phyloP scores from a whole-genome alignment of 306 rosid genomes.

The Castanea sativa region DNA sequence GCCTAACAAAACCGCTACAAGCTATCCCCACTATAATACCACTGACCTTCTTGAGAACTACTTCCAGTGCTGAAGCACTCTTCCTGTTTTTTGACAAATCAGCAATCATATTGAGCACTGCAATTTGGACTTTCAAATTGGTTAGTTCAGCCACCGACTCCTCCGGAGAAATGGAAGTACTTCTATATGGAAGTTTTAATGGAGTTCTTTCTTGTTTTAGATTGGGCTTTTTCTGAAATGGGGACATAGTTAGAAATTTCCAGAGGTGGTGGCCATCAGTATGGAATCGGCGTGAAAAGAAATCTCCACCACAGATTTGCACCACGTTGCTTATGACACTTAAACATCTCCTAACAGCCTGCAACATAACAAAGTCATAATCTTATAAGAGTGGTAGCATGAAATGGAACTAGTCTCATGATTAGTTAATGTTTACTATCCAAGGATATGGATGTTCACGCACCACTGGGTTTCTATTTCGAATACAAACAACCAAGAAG shows the following conservation, averaged over 20 bases:
- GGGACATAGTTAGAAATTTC: neutral
- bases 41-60: conserved; percentile 69
- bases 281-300: conserved; percentile 82
- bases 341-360: conserved; percentile 78
- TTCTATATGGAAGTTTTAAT: conserved; percentile 16
- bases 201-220: conserved; percentile 3
- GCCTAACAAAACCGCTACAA: conserved; percentile 76
- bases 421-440: conserved; percentile 1
- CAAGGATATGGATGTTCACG: conserved; percentile 19
- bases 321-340: conserved; percentile 53
- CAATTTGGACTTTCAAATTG: conserved; percentile 77
- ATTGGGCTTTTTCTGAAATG: neutral
- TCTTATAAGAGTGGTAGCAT: conserved; percentile 7
- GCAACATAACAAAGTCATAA: neutral
- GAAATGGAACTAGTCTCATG: neutral
- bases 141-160: conserved; percentile 71
- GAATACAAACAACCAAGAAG: conserved; percentile 71
- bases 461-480: conserved; percentile 74
- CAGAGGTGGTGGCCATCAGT: conserved; percentile 6
- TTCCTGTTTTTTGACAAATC: conserved; percentile 58
- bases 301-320: conserved; percentile 76
- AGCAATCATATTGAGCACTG: conserved; percentile 79
- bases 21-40: conserved; percentile 83
- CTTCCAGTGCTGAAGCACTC: conserved; percentile 66
- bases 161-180: conserved; percentile 43